Base-by-base conservation (phyloP, 768 basidiomycete genomes). In the Mycena vulgaris region DNA sequence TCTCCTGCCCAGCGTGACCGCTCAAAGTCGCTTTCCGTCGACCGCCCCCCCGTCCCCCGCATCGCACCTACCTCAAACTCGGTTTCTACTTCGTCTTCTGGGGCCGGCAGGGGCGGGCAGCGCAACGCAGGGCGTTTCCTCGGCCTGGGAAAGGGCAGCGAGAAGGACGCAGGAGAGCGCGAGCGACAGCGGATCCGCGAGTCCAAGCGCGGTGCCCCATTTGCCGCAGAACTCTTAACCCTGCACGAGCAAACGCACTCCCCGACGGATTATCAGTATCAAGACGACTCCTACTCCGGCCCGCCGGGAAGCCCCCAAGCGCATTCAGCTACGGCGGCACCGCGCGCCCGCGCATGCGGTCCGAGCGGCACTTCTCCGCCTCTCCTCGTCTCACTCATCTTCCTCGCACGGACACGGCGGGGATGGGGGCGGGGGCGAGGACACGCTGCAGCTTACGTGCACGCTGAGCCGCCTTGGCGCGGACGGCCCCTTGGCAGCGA, bases 161-260 rank as follows among this genome's bases (percentile, higher is more conserved):
- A 47, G 2, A 63, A 28, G 25, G 61, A 56, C 23, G 49, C 10
- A n/a, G 33, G 48, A 7, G 68, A 69, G 19, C 56, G 63, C 17
- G 67, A 69, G 42, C 60, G 67, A 3, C 57, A 70, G 40, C 69
- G 69, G 9, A 59, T 66, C 16, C 63, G 69, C 28, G 69, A 70
- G 37, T 56, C 40, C 47, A 23, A 58, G 45, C 55, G 52, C 33
- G 52, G 31, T 4, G 53, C 53, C n/a, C 53, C 53, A 21, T 37
- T 33, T n/a, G 53, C 53, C 6, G 62, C 51, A 19, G 63, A 56
- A 52, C 63, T 64, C 3, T 19, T 63, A 3, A 40, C 49, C 14
- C 35, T 52, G 21, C 49, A 63, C 27, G 48, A 63, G n/a, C 14
- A 30, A 25, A 14, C 28, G 28, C 45, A 33, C 23, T 47, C 59